Evolutionary conservation across 371 early-diverging fungal species (phyloP).

Genomic region (Mortierella sp.): DNA sequence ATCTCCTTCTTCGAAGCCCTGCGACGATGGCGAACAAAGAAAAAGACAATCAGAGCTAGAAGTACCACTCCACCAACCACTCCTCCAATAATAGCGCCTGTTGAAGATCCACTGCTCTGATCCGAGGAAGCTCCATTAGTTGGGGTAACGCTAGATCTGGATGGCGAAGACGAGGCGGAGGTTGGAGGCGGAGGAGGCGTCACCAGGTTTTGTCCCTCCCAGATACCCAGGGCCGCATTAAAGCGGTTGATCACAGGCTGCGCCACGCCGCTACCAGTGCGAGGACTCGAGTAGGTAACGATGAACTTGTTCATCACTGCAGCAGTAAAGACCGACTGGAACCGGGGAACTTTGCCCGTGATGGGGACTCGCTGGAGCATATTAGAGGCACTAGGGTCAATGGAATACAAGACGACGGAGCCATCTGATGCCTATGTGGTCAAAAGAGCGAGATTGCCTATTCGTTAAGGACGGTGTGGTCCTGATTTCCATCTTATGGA

Average conservation of each 20-base stretch:
- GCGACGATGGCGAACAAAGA: constrained; percentile 33
- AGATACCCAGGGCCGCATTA: constrained; percentile 15
- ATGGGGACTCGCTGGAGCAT: constrained; percentile 21
- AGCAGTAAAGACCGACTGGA: constrained; percentile 19
- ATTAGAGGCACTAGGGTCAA: constrained; percentile 18
- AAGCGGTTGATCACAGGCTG: constrained; percentile 26
- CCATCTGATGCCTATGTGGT: constrained; percentile 28
- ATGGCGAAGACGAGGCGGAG: no score
- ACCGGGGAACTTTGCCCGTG: constrained; percentile 31
- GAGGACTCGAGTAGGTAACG: constrained; percentile 13
- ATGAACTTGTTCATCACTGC: constrained; percentile 15
- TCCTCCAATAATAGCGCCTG: constrained; percentile 44
- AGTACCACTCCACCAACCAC: constrained; percentile 39
- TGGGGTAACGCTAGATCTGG: background rate
- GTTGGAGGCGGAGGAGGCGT: no score
- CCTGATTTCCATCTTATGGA: background rate
- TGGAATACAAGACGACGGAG: constrained; percentile 26
- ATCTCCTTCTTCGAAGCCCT: background rate
- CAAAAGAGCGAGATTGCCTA: background rate
- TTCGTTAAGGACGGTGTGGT: background rate
- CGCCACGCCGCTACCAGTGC: background rate
- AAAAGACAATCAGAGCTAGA: constrained; percentile 32
- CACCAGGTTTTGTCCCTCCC: constrained; percentile 38
- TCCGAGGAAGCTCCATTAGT: no score
- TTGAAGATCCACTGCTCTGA: background rate